Evolutionary conservation across 768 basidiomycete genomes (phyloP).

Genomic region (Mrakia frigida): DNA sequence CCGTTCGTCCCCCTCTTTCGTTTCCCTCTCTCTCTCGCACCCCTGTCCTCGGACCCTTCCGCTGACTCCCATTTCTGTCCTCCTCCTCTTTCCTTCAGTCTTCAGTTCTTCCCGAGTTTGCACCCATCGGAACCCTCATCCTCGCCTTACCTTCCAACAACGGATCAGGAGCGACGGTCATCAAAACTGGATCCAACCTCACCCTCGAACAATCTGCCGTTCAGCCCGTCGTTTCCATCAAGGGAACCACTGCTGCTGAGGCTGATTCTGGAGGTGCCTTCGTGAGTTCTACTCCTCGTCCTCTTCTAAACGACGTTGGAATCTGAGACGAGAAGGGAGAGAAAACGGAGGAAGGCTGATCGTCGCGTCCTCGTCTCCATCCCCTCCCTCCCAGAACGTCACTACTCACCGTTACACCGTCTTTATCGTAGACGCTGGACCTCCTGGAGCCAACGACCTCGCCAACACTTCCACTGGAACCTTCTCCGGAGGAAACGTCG

Average conservation of each 20-base stretch:
- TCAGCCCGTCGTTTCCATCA: not conserved
- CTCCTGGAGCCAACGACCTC: conserved; percentile 6
- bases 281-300: not conserved
- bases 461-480: not conserved
- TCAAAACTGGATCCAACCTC: not conserved
- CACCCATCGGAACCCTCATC: not conserved
- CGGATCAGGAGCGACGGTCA: not conserved
- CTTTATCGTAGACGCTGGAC: conserved; percentile 4
- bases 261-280: not conserved
- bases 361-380: not conserved
- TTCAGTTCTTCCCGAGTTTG: not conserved
- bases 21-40: not conserved
- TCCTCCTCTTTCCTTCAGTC: not conserved
- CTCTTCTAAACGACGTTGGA: not conserved
- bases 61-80: not conserved
- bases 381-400: not conserved
- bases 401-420: conserved; percentile 7
- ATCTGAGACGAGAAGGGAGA: not conserved
- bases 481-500: conserved; percentile 3
- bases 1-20: not conserved
- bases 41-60: not conserved
- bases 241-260: not conserved
- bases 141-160: not conserved
- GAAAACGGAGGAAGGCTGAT: not conserved
- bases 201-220: not conserved